These are phyloP conservation scores for Hordeum vulgare DNA, from an alignment of 176 grass and related monocot genomes.

Conservation along the genomic window MorexV3_pseudomolecules_assembly NC_058521.1:533710760-533711259, in stretches of 20 bases:
- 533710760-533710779: neutral
- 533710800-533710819: neutral
- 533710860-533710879: neutral
- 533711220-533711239: neutral
- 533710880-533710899: neutral
- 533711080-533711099: neutral
- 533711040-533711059: neutral
- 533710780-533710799: neutral
- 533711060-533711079: conserved; percentile 2
- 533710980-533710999: conserved; percentile 71
- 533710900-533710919: neutral
- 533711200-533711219: neutral
- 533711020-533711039: neutral
- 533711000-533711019: neutral
- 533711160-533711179: neutral
- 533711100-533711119: neutral
- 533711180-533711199: neutral
- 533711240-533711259: neutral
- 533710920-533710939: conserved; percentile 31
- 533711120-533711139: neutral
- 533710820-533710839: neutral
- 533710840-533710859: neutral
- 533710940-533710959: conserved; percentile 93
- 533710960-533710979: conserved; percentile 86
- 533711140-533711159: neutral